Base-by-base conservation (phyloP, 768 basidiomycete species). In the Kwoniella pini region DNA sequence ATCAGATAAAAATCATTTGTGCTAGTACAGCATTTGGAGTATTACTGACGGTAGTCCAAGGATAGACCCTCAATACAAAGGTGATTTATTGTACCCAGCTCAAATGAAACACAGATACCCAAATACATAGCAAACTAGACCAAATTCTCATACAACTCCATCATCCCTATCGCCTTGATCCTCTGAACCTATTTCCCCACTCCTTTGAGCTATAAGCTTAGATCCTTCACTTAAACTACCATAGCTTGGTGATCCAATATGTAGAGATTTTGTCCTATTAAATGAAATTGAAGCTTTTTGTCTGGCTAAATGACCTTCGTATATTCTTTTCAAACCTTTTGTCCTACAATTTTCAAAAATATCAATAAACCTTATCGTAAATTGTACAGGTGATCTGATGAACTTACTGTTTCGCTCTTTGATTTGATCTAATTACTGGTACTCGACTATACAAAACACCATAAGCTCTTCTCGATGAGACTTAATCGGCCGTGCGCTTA, bases 361-460 rank as follows among this genome's bases (percentile, higher is more conserved):
- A 7, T 31, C 42, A 1, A 43, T 13, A 10, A 42, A 42, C 40
- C 6, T 6, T 42, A 9, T 36, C 33, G 7, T 6, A 42, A 42
- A 17, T 7, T 42, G n/a, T n/a, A n/a, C 40, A 42, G 40, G 33
- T 36, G 7, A 7, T 7, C 15, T 7, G 7, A 15, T 36, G 15
- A 2, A 53, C 71, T 64, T 30, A 69, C 71, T 53, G 40, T 26
- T 53, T 59, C 26, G 52, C 10, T 13, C 64, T 54, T 26, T 63
- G 45, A 31, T 62, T 68, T 2, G 64, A 68, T 48, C 72, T 36
- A n/a, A 74, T 55, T 15, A 74, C 72, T 3, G 70, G 70, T 30
- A 74, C 65, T 5, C 70, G 70, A 62, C 72, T 74, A 45, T 13
- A 27, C 26, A 11, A 51, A 21, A 6, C 12, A 17, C 13, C 24